These are phyloP conservation scores for Voacanga thouarsii DNA, from an alignment of 257 asterid genomes.

Conservation along the genomic window DNA sequence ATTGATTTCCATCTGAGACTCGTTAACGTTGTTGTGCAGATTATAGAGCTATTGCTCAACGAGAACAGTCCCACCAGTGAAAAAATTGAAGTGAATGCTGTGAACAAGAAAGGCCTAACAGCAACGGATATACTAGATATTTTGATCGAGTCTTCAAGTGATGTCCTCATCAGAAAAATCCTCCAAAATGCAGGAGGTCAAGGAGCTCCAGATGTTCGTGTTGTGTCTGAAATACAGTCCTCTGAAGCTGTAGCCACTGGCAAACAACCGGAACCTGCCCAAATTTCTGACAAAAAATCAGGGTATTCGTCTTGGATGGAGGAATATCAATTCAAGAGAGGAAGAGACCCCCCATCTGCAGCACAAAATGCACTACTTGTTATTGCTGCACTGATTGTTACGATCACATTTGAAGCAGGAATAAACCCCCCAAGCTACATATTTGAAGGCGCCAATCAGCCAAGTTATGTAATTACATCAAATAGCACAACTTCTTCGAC, in stretches of 20 bases:
- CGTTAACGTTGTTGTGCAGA: background rate
- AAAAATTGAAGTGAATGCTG: constrained; percentile 19
- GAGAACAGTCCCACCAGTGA: background rate
- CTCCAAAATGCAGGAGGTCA: constrained; percentile 27
- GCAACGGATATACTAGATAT: constrained; percentile 23
- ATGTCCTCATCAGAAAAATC: constrained; percentile 39
- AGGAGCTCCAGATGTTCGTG: background rate
- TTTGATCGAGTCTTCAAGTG: constrained; percentile 3
- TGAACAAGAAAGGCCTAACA: constrained; percentile 25
- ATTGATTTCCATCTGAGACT: background rate
- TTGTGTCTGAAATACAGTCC: background rate
- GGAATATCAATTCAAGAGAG: constrained; percentile 17
- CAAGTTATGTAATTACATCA: background rate
- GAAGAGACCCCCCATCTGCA: constrained; percentile 29
- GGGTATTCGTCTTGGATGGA: background rate
- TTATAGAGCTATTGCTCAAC: constrained; percentile 17
- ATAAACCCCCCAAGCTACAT: constrained; percentile 19
- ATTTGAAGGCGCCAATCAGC: background rate
- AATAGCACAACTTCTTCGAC: background rate
- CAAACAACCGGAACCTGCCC: background rate
- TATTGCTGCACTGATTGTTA: constrained; percentile 38
- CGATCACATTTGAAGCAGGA: constrained; percentile 46
- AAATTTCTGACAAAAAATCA: background rate
- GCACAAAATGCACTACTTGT: constrained; percentile 38
- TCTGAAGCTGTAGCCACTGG: background rate